Evolutionary conservation across 768 basidiomycete species (phyloP), one percentile per base, ranked within the genome.

Genomic region (Leccinum subgranulosum): DNA sequence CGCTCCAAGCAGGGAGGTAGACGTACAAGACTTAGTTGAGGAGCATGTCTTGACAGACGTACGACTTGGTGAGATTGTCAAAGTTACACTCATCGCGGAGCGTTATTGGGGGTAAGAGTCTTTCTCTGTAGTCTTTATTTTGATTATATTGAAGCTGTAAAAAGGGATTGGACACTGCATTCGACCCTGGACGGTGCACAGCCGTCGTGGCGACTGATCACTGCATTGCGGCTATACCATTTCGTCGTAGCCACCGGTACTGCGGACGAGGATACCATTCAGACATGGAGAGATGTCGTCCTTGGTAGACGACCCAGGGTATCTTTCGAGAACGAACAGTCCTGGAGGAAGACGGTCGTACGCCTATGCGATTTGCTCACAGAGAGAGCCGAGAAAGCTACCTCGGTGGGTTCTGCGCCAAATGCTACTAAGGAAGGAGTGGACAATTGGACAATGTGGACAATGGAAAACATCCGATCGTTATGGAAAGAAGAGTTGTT

Each of bases 131-230:
- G 45, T 29, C 56, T 56, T 45, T 46, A 31, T 14, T 6, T 12
- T 47, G 15, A 54, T 41, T 19, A 52, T 19, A 36, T 33, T 33
- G 31, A 58, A 45, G 17, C 15, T 29, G 21, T 21, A 14, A 41
- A 39, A 68, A 95, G 94, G 27, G 84, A 92, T 56, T 95, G 92
- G 87, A 89, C 85, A 1, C 70, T 96, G 25, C 84, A 94, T 62
- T 75, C 75, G 10, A 74, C 76, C 3, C 84, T 86, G 11, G 64
- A 67, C 3, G 81, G 87, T 15, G 84, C 85, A 12, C 81, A 88
- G 62, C 91, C 92, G 1, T 96, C 92, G 1, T 94, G 87, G 73
- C 83, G 91, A 14, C 72, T 95, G 55, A 82, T 93, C 59, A 77
- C 83, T 25, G 82, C 86, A 10, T 75, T 97, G 65, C 81, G 88